Percentiles rank a stretch among this genome's conserved stretches.
Conservation (phyloP, 768 basidiomycete genomes). For the Exsudoporus frostii region DNA sequence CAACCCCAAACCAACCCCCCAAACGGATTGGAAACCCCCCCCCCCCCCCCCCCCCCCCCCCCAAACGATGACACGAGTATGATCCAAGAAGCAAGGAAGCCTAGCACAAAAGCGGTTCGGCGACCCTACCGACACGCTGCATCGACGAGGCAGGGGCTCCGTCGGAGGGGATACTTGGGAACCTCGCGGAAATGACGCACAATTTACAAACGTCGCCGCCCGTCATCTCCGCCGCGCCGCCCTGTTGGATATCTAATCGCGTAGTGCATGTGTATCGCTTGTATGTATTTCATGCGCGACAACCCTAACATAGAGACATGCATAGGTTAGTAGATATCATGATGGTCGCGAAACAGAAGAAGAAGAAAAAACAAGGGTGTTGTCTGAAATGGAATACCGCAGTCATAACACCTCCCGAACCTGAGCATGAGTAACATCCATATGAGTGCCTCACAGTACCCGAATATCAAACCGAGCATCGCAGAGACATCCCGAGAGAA, state of each 20-base stretch:
- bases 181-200: constrained; percentile 11
- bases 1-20: too few relatives aligned
- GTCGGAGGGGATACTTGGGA: background rate
- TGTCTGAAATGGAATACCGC: background rate
- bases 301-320: background rate
- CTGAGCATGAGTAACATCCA: background rate
- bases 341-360: background rate
- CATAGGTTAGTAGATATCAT: background rate
- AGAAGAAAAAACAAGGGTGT: background rate
- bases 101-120: background rate
- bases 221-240: background rate
- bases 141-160: constrained; percentile 23
- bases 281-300: background rate
- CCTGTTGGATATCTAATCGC: background rate
- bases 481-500: background rate
- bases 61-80: background rate
- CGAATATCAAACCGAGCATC: background rate
- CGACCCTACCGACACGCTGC: constrained; percentile 24
- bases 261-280: background rate
- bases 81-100: background rate
- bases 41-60: too few relatives aligned
- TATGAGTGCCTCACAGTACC: background rate
- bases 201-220: background rate
- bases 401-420: background rate
- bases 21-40: too few relatives aligned